These are phyloP conservation scores for Sphagnum contortum DNA, from an alignment of 225 moss, liverwort and hornwort genomes.

Conservation along the genomic window DNA sequence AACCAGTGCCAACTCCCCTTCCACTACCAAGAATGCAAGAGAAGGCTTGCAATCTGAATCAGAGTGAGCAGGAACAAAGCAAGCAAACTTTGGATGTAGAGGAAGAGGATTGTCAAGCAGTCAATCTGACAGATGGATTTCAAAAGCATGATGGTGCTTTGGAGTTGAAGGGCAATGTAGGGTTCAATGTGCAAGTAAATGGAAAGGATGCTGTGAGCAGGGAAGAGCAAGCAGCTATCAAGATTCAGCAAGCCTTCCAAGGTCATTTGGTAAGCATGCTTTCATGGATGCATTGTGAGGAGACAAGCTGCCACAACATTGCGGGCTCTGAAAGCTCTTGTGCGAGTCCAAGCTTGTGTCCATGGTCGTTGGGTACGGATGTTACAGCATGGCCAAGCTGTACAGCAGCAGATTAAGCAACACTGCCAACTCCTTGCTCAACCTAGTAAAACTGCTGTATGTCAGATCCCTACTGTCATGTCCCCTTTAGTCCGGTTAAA, in stretches of 20 bases:
- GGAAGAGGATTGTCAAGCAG: conserved; percentile 10
- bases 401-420: conserved; percentile 53
- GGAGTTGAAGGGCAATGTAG: conserved; percentile 10
- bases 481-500: too few relatives aligned
- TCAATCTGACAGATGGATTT: conserved; percentile 15
- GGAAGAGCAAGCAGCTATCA: conserved; percentile 46
- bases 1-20: conserved; percentile 31
- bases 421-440: conserved; percentile 35
- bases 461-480: background rate
- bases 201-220: conserved; percentile 32
- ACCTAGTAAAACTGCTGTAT: conserved; percentile 31
- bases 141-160: conserved; percentile 4
- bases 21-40: conserved; percentile 33
- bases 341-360: conserved; percentile 55
- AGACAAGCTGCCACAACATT: conserved; percentile 56
- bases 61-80: conserved; percentile 37
- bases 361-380: conserved; percentile 55
- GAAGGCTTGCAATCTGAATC: conserved; percentile 26
- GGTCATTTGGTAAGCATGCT: conserved; percentile 50
- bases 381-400: conserved; percentile 62
- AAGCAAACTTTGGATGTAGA: conserved; percentile 32
- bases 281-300: conserved; percentile 25
- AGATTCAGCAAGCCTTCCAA: conserved; percentile 48
- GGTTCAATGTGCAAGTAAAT: background rate
- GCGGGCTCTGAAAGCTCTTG: conserved; percentile 57